phyloP scores from a whole-genome alignment of 1,139 yeast species.

The Sugiyamaella sp. region DNA sequence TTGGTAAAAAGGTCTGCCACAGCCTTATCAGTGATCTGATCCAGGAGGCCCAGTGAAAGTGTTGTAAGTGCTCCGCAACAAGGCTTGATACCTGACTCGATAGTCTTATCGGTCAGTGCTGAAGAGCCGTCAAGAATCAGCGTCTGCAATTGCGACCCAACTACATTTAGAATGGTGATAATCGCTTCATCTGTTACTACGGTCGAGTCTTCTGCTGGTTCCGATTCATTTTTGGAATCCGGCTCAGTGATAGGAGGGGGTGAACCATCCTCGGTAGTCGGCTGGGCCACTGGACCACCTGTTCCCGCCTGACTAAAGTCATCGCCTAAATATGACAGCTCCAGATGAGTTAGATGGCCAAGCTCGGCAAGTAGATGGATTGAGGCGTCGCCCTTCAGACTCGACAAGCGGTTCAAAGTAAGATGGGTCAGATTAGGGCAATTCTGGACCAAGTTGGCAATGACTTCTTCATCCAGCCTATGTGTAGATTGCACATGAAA shows the following conservation, averaged over 20 bases:
- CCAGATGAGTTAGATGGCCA: constrained; percentile 56
- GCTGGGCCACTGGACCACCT: background rate
- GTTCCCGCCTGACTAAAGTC: constrained; percentile 8
- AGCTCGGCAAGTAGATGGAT: constrained; percentile 68
- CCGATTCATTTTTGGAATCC: background rate
- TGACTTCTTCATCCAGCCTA: constrained; percentile 69
- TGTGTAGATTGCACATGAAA: constrained; percentile 82
- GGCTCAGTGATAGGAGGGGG: too few relatives aligned
- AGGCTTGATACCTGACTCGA: constrained; percentile 60
- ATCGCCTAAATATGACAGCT: constrained; percentile 57
- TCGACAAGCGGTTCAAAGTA: constrained; percentile 70
- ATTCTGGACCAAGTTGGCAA: constrained; percentile 62
- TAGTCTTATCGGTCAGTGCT: constrained; percentile 64
- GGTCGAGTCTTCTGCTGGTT: constrained; percentile 30
- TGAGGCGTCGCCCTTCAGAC: constrained; percentile 62
- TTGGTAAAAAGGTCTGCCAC: constrained; percentile 57
- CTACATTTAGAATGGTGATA: constrained; percentile 60
- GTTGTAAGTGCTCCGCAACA: constrained; percentile 58
- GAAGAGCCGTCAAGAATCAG: constrained; percentile 74
- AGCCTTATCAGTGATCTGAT: constrained; percentile 68
- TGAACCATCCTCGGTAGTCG: too few relatives aligned
- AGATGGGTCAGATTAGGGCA: constrained; percentile 55
- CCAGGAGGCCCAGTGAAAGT: constrained; percentile 57
- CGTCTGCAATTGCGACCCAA: constrained; percentile 62
- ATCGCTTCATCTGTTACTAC: constrained; percentile 75